Conservation (phyloP, 257 asterid species). For the Verbena officinalis region DNA sequence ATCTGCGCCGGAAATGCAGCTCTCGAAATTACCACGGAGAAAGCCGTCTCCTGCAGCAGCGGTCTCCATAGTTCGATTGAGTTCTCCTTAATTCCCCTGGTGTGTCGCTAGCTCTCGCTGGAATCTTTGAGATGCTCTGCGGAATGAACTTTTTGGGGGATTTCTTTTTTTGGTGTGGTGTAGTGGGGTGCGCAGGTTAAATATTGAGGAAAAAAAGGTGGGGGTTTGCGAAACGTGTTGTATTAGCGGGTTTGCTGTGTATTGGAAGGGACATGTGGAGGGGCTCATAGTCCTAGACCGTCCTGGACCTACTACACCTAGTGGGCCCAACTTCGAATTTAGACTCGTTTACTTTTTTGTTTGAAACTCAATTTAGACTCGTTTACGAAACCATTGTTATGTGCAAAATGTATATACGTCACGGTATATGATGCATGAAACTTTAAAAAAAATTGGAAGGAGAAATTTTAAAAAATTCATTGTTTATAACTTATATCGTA, state of each 20-base stretch:
- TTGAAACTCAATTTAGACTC: no score
- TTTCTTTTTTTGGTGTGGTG: not conserved
- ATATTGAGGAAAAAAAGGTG: not conserved
- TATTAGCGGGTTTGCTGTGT: conserved; percentile 8
- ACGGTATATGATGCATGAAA: no score
- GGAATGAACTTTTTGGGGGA: not conserved
- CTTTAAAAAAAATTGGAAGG: no score
- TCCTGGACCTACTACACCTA: not conserved
- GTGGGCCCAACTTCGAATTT: conserved; percentile 13
- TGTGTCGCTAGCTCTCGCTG: conserved; percentile 9
- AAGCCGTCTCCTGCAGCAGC: conserved; percentile 71
- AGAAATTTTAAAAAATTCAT: no score
- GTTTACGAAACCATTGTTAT: no score
- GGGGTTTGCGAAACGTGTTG: conserved; percentile 24
- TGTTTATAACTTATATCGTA: no score
- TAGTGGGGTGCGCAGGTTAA: not conserved
- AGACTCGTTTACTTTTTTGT: no score
- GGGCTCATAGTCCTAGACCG: not conserved
- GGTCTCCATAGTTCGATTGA: conserved; percentile 40
- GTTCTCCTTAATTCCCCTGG: not conserved
- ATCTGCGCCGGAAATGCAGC: conserved; percentile 61
- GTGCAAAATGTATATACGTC: no score
- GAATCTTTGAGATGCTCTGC: not conserved
- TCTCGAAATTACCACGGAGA: conserved; percentile 50
- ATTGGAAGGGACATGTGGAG: conserved; percentile 26